phyloP scores from a whole-genome alignment of 1,139 yeast genomes.

The Lodderomyces margitis region DNA sequence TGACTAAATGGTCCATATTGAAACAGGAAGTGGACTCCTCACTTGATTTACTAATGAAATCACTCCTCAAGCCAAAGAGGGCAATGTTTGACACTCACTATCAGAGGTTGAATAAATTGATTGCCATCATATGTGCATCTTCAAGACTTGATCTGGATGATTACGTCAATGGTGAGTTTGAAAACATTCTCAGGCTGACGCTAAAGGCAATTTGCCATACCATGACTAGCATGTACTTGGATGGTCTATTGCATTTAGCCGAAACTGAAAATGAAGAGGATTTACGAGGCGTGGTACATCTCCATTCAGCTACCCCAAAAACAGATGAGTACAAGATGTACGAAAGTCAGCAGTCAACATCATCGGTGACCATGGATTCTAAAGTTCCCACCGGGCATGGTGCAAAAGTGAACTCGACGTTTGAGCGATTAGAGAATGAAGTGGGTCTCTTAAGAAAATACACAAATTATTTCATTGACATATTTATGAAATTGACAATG shows the following conservation, averaged over 20 bases:
- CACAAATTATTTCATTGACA: slow-evolving; percentile 27
- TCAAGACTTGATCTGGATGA: slow-evolving; percentile 53
- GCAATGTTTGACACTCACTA: slow-evolving; percentile 53
- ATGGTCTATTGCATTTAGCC: slow-evolving; percentile 50
- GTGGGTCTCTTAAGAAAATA: slow-evolving; percentile 33
- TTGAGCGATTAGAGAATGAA: not conserved
- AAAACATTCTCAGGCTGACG: slow-evolving; percentile 43
- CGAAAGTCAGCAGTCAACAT: not conserved
- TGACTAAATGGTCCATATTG: slow-evolving; percentile 57
- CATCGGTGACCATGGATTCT: not conserved
- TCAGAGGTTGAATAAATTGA: slow-evolving; percentile 46
- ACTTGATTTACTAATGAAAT: slow-evolving; percentile 45
- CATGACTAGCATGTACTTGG: slow-evolving; percentile 58
- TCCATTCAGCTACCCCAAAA: not conserved
- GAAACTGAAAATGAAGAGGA: not conserved
- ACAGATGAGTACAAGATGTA: not conserved
- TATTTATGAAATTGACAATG: slow-evolving; percentile 30
- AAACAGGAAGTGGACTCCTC: slow-evolving; percentile 45
- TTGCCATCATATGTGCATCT: slow-evolving; percentile 49
- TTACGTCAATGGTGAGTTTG: slow-evolving; percentile 43
- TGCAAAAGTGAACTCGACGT: not conserved
- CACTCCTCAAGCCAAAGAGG: slow-evolving; percentile 49
- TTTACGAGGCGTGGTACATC: not conserved
- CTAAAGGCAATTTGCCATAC: slow-evolving; percentile 51
- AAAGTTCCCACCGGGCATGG: not conserved